Conservation (phyloP, 2,329 filamentous ascomycete species). For the Apiospora phragmitis region DNA sequence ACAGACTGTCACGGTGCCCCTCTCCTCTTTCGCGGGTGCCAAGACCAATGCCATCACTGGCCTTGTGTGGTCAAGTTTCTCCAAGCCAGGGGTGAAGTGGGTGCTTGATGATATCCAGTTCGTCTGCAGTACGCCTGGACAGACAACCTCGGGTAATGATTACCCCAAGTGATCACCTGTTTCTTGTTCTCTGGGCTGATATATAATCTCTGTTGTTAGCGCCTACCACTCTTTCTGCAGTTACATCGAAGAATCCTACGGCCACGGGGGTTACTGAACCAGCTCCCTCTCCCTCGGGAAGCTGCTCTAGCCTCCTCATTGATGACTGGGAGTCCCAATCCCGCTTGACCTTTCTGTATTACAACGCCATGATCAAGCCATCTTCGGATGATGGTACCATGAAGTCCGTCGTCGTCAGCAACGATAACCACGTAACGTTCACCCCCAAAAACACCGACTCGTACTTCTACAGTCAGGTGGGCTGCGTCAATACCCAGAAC, state of each 20-base stretch:
- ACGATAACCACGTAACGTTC: conserved; percentile 51
- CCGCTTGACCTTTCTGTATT: conserved; percentile 59
- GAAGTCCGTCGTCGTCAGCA: conserved; percentile 53
- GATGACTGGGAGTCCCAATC: conserved; percentile 65
- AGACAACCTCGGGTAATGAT: conserved; percentile 16
- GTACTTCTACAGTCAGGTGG: conserved; percentile 60
- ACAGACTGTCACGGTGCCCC: conserved; percentile 51
- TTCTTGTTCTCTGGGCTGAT: not conserved
- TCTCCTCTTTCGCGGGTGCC: conserved; percentile 49
- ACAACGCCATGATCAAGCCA: conserved; percentile 57
- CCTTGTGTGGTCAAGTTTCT: conserved; percentile 39
- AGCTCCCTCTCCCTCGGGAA: conserved; percentile 10
- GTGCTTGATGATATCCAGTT: conserved; percentile 49
- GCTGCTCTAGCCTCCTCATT: conserved; percentile 38
- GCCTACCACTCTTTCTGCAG: conserved; percentile 11
- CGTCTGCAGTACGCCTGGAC: conserved; percentile 34
- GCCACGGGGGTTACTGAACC: conserved; percentile 8
- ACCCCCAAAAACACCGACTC: conserved; percentile 48
- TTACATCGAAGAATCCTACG: conserved; percentile 12
- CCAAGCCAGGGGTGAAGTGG: conserved; percentile 42
- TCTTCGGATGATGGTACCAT: conserved; percentile 59
- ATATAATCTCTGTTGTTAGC: not conserved
- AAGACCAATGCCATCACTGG: conserved; percentile 49
- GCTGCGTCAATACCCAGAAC: conserved; percentile 51
- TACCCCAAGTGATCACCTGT: not conserved